Conservation (phyloP, 495 filamentous ascomycete species). For the Neurospora tetraspora region DNA sequence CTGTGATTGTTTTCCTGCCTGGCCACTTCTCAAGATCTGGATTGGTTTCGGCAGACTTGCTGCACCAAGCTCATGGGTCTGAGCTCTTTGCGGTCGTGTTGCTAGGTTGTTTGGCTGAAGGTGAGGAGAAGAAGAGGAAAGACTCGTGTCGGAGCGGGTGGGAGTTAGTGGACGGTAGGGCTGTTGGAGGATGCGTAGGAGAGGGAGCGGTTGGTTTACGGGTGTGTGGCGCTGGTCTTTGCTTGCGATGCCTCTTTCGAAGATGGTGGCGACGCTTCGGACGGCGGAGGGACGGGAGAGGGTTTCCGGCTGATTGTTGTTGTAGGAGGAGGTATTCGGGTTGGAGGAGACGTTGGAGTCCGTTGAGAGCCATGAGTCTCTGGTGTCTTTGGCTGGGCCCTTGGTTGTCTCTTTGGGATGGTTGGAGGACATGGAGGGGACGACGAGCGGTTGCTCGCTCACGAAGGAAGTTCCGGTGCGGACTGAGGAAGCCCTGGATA, state of each 20-base stretch:
- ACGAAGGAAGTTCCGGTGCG: conserved; percentile 17
- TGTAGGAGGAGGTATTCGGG: background rate
- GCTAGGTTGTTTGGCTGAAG: background rate
- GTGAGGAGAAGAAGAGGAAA: background rate
- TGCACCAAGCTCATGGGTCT: background rate
- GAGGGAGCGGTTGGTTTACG: background rate
- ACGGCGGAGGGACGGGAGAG: background rate
- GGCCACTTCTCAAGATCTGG: background rate
- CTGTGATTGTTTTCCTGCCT: background rate
- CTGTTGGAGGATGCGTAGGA: background rate
- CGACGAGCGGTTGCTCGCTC: conserved; percentile 16
- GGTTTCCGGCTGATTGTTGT: background rate
- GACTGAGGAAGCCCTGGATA: background rate
- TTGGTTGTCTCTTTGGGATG: background rate
- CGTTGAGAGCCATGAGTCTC: background rate
- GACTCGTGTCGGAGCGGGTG: background rate
- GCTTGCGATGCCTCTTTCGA: background rate
- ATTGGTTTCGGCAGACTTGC: background rate
- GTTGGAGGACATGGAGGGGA: background rate
- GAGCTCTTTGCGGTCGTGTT: background rate
- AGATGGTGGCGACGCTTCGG: background rate
- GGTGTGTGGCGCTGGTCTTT: background rate
- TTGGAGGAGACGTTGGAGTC: background rate
- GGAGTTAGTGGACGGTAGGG: background rate
- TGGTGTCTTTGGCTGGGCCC: background rate